These are phyloP conservation scores for Mycena venus DNA, from an alignment of 768 basidiomycete genomes.

Conservation along the genomic window DNA sequence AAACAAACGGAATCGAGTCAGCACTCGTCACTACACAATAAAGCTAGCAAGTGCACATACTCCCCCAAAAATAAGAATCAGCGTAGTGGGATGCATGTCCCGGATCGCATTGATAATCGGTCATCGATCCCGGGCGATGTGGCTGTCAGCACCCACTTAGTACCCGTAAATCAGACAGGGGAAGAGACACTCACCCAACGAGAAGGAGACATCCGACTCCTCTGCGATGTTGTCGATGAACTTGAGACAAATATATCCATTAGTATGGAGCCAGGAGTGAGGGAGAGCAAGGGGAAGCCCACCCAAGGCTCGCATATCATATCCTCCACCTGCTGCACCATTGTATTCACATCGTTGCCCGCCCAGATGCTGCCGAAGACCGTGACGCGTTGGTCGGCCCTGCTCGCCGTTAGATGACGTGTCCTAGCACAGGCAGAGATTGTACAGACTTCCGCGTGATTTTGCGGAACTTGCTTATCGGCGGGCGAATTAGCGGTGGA, in stretches of 20 bases:
- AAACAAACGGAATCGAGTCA: too few relatives aligned
- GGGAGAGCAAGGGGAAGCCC: conserved; percentile 28
- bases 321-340: conserved; percentile 77
- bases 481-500: not conserved
- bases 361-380: conserved; percentile 85
- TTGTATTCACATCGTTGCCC: conserved; percentile 77
- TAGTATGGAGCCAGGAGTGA: not conserved
- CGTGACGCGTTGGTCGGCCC: conserved; percentile 80
- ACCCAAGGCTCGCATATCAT: conserved; percentile 89
- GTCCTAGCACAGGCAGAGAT: too few relatives aligned
- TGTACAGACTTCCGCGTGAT: conserved; percentile 75
- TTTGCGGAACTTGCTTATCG: conserved; percentile 72
- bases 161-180: too few relatives aligned
- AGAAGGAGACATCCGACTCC: conserved; percentile 85
- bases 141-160: too few relatives aligned
- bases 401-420: too few relatives aligned
- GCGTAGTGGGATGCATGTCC: conserved; percentile 75
- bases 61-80: conserved; percentile 85
- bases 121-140: conserved; percentile 82
- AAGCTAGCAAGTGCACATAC: not conserved
- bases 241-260: conserved; percentile 51
- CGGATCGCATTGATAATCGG: conserved; percentile 85
- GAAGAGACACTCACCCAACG: conserved; percentile 52
- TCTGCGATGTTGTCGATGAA: conserved; percentile 84
- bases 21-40: not conserved